Percentiles rank a stretch among this genome's conserved stretches.
These are phyloP conservation scores for Alternaria rosae DNA, from an alignment of 2,329 filamentous ascomycete genomes.

Conservation along the genomic window DNA sequence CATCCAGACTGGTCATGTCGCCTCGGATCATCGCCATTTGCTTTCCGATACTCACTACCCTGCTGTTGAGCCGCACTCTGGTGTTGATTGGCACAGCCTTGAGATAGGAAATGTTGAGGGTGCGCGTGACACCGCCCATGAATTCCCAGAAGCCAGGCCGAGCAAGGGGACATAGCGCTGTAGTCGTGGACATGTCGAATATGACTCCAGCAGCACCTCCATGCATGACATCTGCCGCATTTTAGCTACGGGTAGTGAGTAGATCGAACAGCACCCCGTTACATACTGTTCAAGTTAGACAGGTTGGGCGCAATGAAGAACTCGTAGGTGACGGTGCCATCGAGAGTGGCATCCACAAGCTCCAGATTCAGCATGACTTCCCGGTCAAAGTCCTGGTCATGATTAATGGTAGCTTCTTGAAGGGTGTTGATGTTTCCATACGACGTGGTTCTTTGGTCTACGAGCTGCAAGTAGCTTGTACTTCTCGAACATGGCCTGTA, in stretches of 20 bases:
- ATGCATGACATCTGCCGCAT: constrained; percentile 49
- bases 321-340: constrained; percentile 47
- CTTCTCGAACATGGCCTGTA: constrained; percentile 48
- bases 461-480: constrained; percentile 44
- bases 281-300: constrained; percentile 50
- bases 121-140: constrained; percentile 60
- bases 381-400: constrained; percentile 45
- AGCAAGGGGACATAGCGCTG: constrained; percentile 58
- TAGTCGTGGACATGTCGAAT: constrained; percentile 56
- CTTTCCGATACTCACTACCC: constrained; percentile 56
- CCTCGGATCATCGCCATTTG: constrained; percentile 62
- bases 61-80: constrained; percentile 53
- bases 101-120: constrained; percentile 61
- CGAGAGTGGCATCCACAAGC: constrained; percentile 46
- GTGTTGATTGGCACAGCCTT: constrained; percentile 58
- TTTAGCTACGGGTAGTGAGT: constrained; percentile 4
- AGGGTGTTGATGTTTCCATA: constrained; percentile 12
- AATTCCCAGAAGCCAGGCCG: constrained; percentile 62
- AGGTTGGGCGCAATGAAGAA: constrained; percentile 45
- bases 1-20: constrained; percentile 59
- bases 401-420: constrained; percentile 3
- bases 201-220: constrained; percentile 51
- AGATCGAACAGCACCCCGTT: background rate
- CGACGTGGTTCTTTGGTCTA: constrained; percentile 43
- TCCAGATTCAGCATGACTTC: constrained; percentile 49